A percentile compares a stretch with the other conserved stretches of the same genome.
phyloP scores from a whole-genome alignment of 768 basidiomycete species.

The Clavaria fumosa region DNA sequence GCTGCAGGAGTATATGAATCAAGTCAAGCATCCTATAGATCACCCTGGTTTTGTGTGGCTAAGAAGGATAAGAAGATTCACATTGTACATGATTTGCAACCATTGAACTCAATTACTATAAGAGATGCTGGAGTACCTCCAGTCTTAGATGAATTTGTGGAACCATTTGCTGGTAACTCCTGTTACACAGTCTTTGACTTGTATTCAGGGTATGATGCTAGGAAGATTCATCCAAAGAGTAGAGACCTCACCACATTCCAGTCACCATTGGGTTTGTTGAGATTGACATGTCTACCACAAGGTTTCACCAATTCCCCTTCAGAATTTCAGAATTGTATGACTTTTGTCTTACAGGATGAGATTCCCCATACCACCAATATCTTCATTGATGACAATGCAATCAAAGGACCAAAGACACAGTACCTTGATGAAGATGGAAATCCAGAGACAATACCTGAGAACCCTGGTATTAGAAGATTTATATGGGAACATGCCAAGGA shows the following conservation, averaged over 20 bases:
- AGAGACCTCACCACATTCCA: slow-evolving; percentile 13
- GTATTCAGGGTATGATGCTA: slow-evolving; percentile 11
- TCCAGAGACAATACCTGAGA: slow-evolving; percentile 9
- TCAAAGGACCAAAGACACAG: slow-evolving; percentile 15
- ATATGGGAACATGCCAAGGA: slow-evolving; percentile 22
- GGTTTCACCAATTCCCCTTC: slow-evolving; percentile 13
- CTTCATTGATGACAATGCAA: slow-evolving; percentile 19
- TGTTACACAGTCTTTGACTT: slow-evolving; percentile 10
- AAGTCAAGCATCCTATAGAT: slow-evolving; percentile 12
- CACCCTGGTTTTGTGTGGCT: slow-evolving; percentile 13
- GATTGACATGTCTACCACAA: slow-evolving; percentile 11
- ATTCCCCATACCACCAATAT: slow-evolving; percentile 16
- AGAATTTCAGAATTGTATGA: slow-evolving; percentile 14
- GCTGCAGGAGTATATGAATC: slow-evolving; percentile 14
- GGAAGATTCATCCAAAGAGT: slow-evolving; percentile 7
- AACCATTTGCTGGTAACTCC: slow-evolving; percentile 10
- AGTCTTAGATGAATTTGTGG: slow-evolving; percentile 12
- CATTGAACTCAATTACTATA: slow-evolving; percentile 12
- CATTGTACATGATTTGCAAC: slow-evolving; percentile 15
- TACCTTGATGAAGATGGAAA: slow-evolving; percentile 13
- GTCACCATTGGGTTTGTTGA: slow-evolving; percentile 10
- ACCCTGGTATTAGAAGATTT: slow-evolving; percentile 16
- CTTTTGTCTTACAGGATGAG: slow-evolving; percentile 17
- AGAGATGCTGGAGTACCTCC: slow-evolving; percentile 11
- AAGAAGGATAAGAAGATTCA: slow-evolving; percentile 15